Conservation (phyloP, 441 rosid genomes). For the Gossypium schwendimanii region DNA sequence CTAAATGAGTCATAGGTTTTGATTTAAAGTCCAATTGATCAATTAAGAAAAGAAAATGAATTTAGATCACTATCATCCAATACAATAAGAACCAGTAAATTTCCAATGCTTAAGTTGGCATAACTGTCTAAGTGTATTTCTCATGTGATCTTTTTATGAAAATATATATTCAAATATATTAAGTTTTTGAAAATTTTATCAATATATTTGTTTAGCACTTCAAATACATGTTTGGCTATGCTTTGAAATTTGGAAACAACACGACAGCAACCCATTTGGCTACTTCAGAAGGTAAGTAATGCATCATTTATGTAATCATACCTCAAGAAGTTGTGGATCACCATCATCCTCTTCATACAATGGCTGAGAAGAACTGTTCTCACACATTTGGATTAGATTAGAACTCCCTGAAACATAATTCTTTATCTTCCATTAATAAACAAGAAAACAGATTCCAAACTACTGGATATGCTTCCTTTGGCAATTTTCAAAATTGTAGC, state of each 20-base stretch:
- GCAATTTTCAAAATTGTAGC: not conserved
- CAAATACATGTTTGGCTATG: not conserved
- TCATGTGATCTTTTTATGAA: not conserved
- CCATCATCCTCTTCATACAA: constrained; percentile 20
- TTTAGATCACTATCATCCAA: not conserved
- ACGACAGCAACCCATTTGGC: not conserved
- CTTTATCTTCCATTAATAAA: constrained; percentile 15
- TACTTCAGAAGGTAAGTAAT: not conserved
- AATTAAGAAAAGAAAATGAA: constrained; percentile 1
- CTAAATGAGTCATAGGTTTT: not conserved
- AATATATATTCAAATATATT: not conserved
- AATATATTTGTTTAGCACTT: not conserved
- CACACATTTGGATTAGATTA: constrained; percentile 17
- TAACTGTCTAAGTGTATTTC: not conserved
- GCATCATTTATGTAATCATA: not conserved
- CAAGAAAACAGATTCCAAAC: constrained; percentile 13
- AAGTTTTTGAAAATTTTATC: not conserved
- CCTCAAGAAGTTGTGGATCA: constrained; percentile 29
- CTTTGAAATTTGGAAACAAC: not conserved
- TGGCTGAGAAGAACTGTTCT: constrained; percentile 21
- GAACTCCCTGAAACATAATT: constrained; percentile 32
- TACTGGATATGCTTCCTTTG: not conserved
- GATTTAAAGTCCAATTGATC: not conserved
- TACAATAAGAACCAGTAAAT: not conserved
- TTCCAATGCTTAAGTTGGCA: not conserved